These are phyloP conservation scores for Daldinia loculata DNA, from an alignment of 495 filamentous ascomycete genomes.

Conservation along the genomic window DNA sequence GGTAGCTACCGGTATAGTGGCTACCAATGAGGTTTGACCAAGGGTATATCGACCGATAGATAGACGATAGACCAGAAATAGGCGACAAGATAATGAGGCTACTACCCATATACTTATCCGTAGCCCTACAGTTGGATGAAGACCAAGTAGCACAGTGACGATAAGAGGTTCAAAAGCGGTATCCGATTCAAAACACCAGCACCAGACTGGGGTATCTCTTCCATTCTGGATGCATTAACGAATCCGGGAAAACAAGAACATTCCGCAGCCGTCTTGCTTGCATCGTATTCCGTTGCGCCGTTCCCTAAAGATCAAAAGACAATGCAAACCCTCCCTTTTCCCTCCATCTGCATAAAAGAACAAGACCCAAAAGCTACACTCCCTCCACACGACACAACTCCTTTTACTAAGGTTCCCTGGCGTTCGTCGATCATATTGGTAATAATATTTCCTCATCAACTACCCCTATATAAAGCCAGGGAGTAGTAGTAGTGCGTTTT, in stretches of 20 bases:
- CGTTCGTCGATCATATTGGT: conserved; percentile 28
- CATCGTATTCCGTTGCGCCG: conserved; percentile 43
- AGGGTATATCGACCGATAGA: neutral
- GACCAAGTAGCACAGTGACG: conserved; percentile 4
- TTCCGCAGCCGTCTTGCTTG: conserved; percentile 38
- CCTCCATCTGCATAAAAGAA: conserved; percentile 21
- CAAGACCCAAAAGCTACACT: conserved; percentile 22
- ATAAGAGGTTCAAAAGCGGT: conserved; percentile 8
- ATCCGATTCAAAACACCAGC: conserved; percentile 34
- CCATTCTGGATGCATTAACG: conserved; percentile 36
- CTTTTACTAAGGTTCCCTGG: conserved; percentile 11
- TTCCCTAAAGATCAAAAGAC: conserved; percentile 34
- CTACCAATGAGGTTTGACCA: neutral
- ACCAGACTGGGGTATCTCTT: conserved; percentile 42
- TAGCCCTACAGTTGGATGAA: neutral
- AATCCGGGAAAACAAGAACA: conserved; percentile 34
- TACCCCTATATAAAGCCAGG: conserved; percentile 10
- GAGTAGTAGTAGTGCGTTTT: neutral
- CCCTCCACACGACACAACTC: conserved; percentile 20
- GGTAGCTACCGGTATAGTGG: conserved; percentile 7
- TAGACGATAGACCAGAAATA: neutral
- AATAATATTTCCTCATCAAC: conserved; percentile 6
- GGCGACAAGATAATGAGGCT: neutral
- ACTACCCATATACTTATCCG: neutral
- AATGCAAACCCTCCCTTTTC: conserved; percentile 31